phyloP scores from a whole-genome alignment of 139 green algal genomes.

The Mesotaenium endlicherianum region DNA sequence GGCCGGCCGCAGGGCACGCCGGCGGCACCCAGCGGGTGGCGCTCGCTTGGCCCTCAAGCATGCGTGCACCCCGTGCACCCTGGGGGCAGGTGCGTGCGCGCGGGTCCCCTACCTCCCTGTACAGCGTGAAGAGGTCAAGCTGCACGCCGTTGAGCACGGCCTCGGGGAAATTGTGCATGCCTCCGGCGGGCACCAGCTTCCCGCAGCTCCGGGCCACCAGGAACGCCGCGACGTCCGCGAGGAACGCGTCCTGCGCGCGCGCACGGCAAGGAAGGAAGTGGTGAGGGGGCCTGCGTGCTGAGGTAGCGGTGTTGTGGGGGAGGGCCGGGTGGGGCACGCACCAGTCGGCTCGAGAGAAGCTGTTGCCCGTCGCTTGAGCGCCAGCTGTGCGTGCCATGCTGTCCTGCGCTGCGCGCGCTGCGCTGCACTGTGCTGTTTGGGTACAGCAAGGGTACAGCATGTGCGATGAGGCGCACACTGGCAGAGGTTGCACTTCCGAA shows the following conservation, averaged over 20 bases:
- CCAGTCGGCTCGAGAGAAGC: not conserved
- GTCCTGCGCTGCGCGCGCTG: not conserved
- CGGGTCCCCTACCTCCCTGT: constrained; percentile 2
- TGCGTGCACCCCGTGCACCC: not conserved
- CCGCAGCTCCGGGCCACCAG: not conserved
- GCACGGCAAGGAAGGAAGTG: not conserved
- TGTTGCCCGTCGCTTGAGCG: not conserved
- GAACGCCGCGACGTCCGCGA: not conserved
- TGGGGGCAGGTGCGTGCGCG: not conserved
- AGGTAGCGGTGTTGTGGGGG: not conserved
- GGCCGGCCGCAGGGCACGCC: too few relatives aligned
- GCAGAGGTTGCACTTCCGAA: too few relatives aligned
- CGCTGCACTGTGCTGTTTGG: not conserved
- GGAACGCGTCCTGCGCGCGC: not conserved
- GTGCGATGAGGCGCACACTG: too few relatives aligned
- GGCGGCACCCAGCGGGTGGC: too few relatives aligned
- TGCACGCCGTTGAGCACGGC: not conserved
- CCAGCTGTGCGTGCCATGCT: not conserved
- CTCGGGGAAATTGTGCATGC: not conserved
- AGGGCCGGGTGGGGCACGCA: not conserved
- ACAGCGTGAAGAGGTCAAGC: constrained; percentile 4
- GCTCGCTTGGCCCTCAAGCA: too few relatives aligned
- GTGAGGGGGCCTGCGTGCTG: not conserved
- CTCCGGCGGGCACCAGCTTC: not conserved
- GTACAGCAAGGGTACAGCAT: too few relatives aligned